Conservation (phyloP, 1,284 basidiomycete genomes). For the Leccinum solheimii region DNA sequence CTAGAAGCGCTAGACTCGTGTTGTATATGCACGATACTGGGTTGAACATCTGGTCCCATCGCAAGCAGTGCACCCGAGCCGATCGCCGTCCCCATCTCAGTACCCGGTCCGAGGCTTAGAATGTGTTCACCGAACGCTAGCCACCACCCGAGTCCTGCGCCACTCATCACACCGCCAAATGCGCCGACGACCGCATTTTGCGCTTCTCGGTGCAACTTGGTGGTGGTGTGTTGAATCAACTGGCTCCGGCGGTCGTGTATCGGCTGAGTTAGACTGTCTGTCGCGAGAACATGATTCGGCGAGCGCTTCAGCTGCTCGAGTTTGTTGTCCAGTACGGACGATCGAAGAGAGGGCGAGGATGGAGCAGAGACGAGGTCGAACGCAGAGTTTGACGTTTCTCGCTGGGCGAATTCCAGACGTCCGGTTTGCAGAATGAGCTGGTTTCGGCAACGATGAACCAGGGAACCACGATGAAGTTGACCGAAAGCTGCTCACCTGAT, state of each 20-base stretch:
- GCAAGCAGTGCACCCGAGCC: conserved; percentile 61
- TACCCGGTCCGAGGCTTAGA: conserved; percentile 39
- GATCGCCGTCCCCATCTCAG: conserved; percentile 58
- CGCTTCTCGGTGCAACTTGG: conserved; percentile 64
- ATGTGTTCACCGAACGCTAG: conserved; percentile 43
- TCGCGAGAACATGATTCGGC: conserved; percentile 51
- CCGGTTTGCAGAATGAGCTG: conserved; percentile 75
- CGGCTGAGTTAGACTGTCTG: conserved; percentile 54
- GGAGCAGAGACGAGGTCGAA: conserved; percentile 41
- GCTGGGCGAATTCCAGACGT: conserved; percentile 57
- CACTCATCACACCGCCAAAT: conserved; percentile 44
- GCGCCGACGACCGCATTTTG: conserved; percentile 63
- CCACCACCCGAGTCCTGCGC: conserved; percentile 50
- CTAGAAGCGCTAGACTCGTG: too few relatives aligned
- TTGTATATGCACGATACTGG: too few relatives aligned
- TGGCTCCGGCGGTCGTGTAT: conserved; percentile 58
- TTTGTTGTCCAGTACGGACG: conserved; percentile 67
- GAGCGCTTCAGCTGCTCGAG: conserved; percentile 56
- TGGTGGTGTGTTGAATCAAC: conserved; percentile 58
- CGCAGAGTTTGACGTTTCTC: conserved; percentile 45
- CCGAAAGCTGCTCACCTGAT: conserved; percentile 47
- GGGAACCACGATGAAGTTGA: neutral
- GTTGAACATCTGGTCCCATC: too few relatives aligned
- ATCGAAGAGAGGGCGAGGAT: conserved; percentile 47
- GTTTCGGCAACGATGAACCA: neutral